phyloP scores from a whole-genome alignment of 176 grass and related monocot genomes.

The Secale cereale region DNA sequence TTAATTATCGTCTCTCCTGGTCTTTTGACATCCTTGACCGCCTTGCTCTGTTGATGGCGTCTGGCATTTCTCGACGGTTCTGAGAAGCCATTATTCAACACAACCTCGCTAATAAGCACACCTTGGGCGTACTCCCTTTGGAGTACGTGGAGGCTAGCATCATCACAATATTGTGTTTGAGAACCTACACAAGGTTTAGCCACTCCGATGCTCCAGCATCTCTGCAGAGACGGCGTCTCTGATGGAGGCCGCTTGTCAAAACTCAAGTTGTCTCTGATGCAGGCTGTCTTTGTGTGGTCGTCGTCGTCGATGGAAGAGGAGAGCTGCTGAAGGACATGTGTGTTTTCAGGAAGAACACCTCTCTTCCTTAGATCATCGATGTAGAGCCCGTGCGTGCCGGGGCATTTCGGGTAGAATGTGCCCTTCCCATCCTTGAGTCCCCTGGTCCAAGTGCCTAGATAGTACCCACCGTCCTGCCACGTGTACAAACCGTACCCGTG shows the following conservation, averaged over 20 bases:
- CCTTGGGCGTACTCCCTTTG: constrained; percentile 46
- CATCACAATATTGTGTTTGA: no score
- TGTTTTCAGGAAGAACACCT: constrained; percentile 66
- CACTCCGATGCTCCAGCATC: no score
- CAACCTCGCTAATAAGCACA: no score
- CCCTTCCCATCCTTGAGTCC: constrained; percentile 94
- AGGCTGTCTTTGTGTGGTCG: no score
- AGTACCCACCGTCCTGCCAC: constrained; percentile 64
- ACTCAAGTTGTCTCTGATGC: constrained; percentile 19
- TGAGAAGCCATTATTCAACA: no score
- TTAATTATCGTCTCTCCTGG: no score
- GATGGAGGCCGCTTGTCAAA: constrained; percentile 6
- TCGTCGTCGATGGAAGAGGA: constrained; percentile 35
- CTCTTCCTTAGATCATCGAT: constrained; percentile 67
- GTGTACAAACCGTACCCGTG: constrained; percentile 78
- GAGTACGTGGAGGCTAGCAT: no score
- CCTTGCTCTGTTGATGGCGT: no score
- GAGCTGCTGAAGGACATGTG: constrained; percentile 21
- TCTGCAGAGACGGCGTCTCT: no score
- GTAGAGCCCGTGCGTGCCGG: constrained; percentile 50
- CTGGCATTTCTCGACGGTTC: no score
- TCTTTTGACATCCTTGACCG: no score
- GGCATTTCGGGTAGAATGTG: constrained; percentile 70
- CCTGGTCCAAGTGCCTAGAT: constrained; percentile 87
- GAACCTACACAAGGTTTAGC: no score